Conservation (phyloP, 2,329 filamentous ascomycete genomes). For the Didymella exigua region DNA sequence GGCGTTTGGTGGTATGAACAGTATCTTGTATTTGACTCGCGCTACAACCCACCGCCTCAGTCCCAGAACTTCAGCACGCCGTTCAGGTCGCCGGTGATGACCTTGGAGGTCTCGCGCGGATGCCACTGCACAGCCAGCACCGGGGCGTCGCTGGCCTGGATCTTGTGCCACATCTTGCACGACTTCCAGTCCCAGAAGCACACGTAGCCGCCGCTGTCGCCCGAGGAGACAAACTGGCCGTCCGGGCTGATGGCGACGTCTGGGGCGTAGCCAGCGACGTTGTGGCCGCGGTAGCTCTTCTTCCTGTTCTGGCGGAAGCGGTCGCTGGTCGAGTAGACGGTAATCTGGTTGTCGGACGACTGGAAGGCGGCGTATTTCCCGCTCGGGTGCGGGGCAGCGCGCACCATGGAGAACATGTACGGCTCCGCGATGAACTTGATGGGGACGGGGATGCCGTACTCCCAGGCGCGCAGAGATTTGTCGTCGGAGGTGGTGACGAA, state of each 20-base stretch:
- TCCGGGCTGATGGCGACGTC: slow-evolving; percentile 88
- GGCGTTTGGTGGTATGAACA: background rate
- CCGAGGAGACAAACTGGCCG: slow-evolving; percentile 85
- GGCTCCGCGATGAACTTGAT: slow-evolving; percentile 98
- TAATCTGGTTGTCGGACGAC: slow-evolving; percentile 91
- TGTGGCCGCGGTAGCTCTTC: slow-evolving; percentile 94
- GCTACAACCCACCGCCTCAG: slow-evolving; percentile 55
- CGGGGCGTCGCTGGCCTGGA: slow-evolving; percentile 80
- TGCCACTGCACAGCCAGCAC: slow-evolving; percentile 93
- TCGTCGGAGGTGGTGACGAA: slow-evolving; percentile 99
- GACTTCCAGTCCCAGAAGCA: slow-evolving; percentile 99
- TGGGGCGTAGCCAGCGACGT: slow-evolving; percentile 91
- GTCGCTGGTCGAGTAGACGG: slow-evolving; percentile 92
- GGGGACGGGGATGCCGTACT: slow-evolving; percentile 96
- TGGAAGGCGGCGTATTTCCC: slow-evolving; percentile 96
- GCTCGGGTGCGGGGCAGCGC: slow-evolving; percentile 80
- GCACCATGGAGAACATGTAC: slow-evolving; percentile 96
- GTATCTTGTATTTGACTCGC: too few species aligned
- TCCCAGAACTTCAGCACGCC: slow-evolving; percentile 94
- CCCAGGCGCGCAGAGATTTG: slow-evolving; percentile 94
- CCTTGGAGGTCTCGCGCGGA: slow-evolving; percentile 94
- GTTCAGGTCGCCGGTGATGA: slow-evolving; percentile 87
- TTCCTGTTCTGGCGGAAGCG: slow-evolving; percentile 97
- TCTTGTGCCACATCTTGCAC: slow-evolving; percentile 98
- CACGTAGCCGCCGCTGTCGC: slow-evolving; percentile 85